Base-by-base conservation (phyloP, 75 land plant genomes). In the Chamaecyparis obtusa region DNA sequence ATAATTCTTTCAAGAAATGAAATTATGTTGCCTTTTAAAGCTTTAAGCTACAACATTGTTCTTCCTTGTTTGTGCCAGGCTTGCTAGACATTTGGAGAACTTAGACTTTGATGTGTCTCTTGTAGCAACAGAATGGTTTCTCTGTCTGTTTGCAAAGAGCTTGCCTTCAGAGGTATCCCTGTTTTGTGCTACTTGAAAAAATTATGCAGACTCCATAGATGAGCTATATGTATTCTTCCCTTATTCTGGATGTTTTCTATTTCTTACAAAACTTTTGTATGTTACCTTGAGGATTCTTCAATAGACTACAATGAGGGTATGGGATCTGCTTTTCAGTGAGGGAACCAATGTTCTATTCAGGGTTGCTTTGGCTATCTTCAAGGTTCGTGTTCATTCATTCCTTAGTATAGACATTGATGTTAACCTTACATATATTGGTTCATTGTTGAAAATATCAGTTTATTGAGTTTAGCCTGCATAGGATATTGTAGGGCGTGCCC, bases 291-390 rank as follows among this genome's bases (percentile, higher is more conserved):
- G 60, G 3, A 56, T 57, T 54, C 71, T 35, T 86, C 81, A 85
- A 21, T 87, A 96, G 98, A 96, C 98, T 54, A 92, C 99, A 8
- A 85, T 97, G 93, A 91, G 99, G 41, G 92, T 96, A 33, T 97
- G 99, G 99, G 99, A 97, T 93, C 94, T 96, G 48, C 95, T 97
- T 56, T 97, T 97, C 93, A 94, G 92, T 85, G 98, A 97, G 77
- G 99, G 99, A 48, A 95, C 96, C 19, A 93, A 94, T 80, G 92
- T 95, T 88, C 85, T 97, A 33, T 96, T 96, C 84, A 92, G 90
- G 87, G 95, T 95, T 27, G 99, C 98, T 75, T 88, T 96, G 86
- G 99, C 98, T 48, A 91, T 96, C 36, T 96, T 97, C 87, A 97
- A 95, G 98, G 99, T 89, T 77, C 32, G 64, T 6, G 39, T 56